Evolutionary conservation across 768 basidiomycete species (phyloP), one percentile per base, ranked within the genome.

Genomic region (Termitomyces sp.): DNA sequence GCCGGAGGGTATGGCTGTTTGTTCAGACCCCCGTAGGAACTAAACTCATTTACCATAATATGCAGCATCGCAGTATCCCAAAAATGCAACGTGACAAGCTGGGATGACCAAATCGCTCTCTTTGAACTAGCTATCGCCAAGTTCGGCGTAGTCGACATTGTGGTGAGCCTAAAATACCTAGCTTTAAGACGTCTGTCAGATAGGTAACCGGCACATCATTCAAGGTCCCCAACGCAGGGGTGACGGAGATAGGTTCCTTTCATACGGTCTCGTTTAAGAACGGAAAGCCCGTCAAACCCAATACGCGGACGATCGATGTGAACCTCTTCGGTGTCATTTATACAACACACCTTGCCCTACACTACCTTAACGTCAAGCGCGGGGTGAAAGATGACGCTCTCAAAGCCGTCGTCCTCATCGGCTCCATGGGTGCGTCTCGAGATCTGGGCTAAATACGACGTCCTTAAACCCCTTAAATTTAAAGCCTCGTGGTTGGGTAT

Each of bases 131-230:
- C 80, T 3, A 68, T 79, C 21, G 58, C 70, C 26, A 71, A 65
- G 50, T 83, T 72, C 62, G 79, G 77, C 44, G 63, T 75, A 1
- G 79, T 85, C 4, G 81, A 84, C 59, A 67, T 83, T 50, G 82
- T 84, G 55, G 79, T 83, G 58, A 42, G 77, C 62, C 44, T n/a
- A 21, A 41, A 14, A 50, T 7, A 12, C 19, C 30, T 58, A 17
- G 46, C 15, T 42, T 17, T 31, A 7, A 44, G 45, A 44, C 37
- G 38, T 21, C 30, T 33, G 42, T 44, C 40, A 52, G 26, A 28
- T 41, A 54, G 37, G 23, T 42, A 30, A 45, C 28, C 48, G 41
- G 46, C 21, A 52, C n/a, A 50, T 37, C 28, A n/a, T 56, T 38
- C 37, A 56, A 76, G 75, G 65, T 82, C 19, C 75, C 80, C n/a